Evolutionary conservation across 1,284 basidiomycete species (phyloP), one percentile per base, ranked within the genome.

Genomic region (Apiotrichum veenhuisii): DNA sequence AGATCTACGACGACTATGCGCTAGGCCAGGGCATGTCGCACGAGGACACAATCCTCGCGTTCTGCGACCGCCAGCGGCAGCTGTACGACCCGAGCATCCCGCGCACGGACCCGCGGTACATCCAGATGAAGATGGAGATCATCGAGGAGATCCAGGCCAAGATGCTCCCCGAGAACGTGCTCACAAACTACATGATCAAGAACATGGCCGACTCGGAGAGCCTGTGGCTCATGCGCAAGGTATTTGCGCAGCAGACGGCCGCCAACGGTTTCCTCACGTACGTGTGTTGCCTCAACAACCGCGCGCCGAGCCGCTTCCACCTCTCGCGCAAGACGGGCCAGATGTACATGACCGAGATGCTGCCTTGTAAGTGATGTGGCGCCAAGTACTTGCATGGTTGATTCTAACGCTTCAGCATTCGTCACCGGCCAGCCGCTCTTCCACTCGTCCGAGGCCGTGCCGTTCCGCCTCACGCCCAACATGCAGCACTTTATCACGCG

Each of bases 381-480:
- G 15, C 12, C 7, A 30, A 12, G 30, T 23, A 36, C 46, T 58
- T 48, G 60, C 59, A 12, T 15, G 49, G n/a, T n/a, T n/a, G n/a
- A n/a, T n/a, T n/a, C n/a, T n/a, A n/a, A n/a, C n/a, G n/a, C n/a
- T 42, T 20, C 62, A 82, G 81, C 79, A 11, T 77, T 84, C 54
- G 73, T 79, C 46, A 67, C 76, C 41, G 77, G 81, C 33, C 79
- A 80, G 33, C 88, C 90, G 0, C 77, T 89, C 40, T 88, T 92
- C 70, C 82, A 83, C 30, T 87, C 88, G 2, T 85, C 82, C 62
- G 96, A 99, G 65, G 82, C 86, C 2, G 92, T 97, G 14, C 95
- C 96, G 0, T 99, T 99, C 88, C 87, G 96, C 12, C 85, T 97
- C 64, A 97, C 93, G 14, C 94, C 94, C 3, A 98, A 97, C 75